These are phyloP conservation scores for Zymoseptoria brevis DNA, from an alignment of 2,329 filamentous ascomycete species.

Conservation along the genomic window DNA sequence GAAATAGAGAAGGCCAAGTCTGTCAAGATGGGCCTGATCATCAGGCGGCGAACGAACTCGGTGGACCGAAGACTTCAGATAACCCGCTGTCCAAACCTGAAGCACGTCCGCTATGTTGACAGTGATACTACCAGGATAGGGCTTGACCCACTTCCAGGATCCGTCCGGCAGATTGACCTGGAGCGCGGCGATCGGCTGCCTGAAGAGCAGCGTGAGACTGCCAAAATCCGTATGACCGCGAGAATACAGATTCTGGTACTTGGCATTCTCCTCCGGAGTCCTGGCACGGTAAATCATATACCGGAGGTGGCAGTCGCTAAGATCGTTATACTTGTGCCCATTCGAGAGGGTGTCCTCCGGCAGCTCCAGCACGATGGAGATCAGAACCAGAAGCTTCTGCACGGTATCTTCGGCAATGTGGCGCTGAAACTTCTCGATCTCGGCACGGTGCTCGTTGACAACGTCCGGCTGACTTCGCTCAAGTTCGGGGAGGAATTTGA, in stretches of 20 bases:
- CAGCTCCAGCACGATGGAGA: constrained; percentile 54
- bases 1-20: constrained; percentile 39
- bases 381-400: constrained; percentile 50
- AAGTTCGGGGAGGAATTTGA: constrained; percentile 38
- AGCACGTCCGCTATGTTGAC: constrained; percentile 37
- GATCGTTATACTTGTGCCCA: constrained; percentile 51
- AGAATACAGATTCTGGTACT: constrained; percentile 24
- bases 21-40: constrained; percentile 41
- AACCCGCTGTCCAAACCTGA: constrained; percentile 34
- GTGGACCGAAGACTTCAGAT: constrained; percentile 45
- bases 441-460: constrained; percentile 42
- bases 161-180: constrained; percentile 31
- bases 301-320: constrained; percentile 27
- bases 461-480: constrained; percentile 21
- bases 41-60: constrained; percentile 42
- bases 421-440: constrained; percentile 50
- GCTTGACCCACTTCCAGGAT: constrained; percentile 36
- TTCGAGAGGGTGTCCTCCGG: constrained; percentile 51
- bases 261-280: constrained; percentile 23
- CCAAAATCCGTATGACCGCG: constrained; percentile 39
- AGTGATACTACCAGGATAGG: constrained; percentile 35
- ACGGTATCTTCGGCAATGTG: constrained; percentile 49
- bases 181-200: constrained; percentile 36
- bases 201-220: constrained; percentile 37
- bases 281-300: constrained; percentile 27